Evolutionary conservation across 1,284 basidiomycete species (phyloP).

Genomic region (Irpex sp.): DNA sequence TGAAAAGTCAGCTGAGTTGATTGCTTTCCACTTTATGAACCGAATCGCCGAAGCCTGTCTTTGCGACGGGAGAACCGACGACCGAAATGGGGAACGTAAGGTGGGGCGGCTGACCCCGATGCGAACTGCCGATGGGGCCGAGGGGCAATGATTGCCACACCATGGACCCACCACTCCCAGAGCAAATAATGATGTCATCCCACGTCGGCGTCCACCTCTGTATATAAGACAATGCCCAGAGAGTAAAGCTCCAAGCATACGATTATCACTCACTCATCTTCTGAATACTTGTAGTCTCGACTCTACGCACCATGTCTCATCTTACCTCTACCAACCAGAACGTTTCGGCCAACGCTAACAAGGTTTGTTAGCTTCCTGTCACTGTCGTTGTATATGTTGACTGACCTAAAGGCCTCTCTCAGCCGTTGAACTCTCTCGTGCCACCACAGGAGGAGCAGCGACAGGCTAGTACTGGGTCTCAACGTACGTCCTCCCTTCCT

Average conservation of each 20-base stretch:
- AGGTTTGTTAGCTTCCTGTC: background rate
- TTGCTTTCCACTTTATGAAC: no score
- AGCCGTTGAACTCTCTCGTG: slow-evolving; percentile 8
- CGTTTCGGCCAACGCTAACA: slow-evolving; percentile 1
- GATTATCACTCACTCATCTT: background rate
- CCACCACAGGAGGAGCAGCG: slow-evolving; percentile 5
- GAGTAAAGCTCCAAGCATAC: background rate
- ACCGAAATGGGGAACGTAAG: no score
- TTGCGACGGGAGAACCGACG: no score
- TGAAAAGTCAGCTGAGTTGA: no score
- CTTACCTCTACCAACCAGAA: slow-evolving; percentile 3
- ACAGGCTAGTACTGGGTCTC: background rate
- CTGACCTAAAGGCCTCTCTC: background rate
- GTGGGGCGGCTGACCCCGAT: no score
- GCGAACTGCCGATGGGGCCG: no score
- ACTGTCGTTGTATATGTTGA: background rate
- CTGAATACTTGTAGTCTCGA: background rate
- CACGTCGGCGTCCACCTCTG: background rate
- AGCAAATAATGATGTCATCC: background rate
- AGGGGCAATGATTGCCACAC: background rate
- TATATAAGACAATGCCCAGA: background rate
- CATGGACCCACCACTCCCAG: background rate
- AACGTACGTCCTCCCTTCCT: background rate
- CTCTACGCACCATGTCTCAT: background rate
- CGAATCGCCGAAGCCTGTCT: no score